These are phyloP conservation scores for Naganishia vishniacii DNA, from an alignment of 768 basidiomycete species.

Conservation along the genomic window DNA sequence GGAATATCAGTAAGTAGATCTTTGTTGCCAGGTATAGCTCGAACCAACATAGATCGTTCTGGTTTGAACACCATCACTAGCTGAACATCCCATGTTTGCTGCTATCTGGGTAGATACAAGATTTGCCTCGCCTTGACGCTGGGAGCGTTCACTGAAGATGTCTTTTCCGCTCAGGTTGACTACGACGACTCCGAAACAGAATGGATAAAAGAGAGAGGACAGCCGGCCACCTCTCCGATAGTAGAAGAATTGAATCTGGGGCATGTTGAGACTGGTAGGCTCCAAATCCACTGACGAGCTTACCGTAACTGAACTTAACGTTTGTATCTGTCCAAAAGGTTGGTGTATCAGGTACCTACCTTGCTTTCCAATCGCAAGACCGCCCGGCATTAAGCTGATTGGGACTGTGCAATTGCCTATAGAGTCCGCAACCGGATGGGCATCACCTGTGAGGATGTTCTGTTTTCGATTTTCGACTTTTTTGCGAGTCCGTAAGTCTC, in stretches of 20 bases:
- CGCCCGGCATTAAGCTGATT: not conserved
- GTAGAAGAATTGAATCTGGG: constrained; percentile 47
- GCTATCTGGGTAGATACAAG: constrained; percentile 40
- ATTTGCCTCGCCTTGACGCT: not conserved
- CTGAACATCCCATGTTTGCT: constrained; percentile 48
- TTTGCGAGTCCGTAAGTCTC: constrained; percentile 45
- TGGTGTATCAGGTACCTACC: constrained; percentile 38
- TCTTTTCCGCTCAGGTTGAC: constrained; percentile 30
- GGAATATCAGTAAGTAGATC: constrained; percentile 4
- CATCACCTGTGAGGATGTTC: constrained; percentile 47
- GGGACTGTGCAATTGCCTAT: not conserved
- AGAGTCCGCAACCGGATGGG: constrained; percentile 48
- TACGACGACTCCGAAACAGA: constrained; percentile 49
- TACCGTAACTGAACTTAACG: not conserved
- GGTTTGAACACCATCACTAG: not conserved
- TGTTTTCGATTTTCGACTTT: constrained; percentile 49
- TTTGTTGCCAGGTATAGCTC: too few relatives aligned
- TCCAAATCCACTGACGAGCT: too few relatives aligned
- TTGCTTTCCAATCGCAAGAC: not conserved
- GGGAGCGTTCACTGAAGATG: not conserved
- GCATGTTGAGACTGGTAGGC: constrained; percentile 39
- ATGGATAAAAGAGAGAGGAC: constrained; percentile 48
- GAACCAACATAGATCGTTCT: not conserved
- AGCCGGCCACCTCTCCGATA: constrained; percentile 48
- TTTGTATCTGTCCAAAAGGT: constrained; percentile 17